Evolutionary conservation across 352 stramenopile species (phyloP), one percentile per base, ranked within the genome.

Genomic region (Thalassiosira delicatula): DNA sequence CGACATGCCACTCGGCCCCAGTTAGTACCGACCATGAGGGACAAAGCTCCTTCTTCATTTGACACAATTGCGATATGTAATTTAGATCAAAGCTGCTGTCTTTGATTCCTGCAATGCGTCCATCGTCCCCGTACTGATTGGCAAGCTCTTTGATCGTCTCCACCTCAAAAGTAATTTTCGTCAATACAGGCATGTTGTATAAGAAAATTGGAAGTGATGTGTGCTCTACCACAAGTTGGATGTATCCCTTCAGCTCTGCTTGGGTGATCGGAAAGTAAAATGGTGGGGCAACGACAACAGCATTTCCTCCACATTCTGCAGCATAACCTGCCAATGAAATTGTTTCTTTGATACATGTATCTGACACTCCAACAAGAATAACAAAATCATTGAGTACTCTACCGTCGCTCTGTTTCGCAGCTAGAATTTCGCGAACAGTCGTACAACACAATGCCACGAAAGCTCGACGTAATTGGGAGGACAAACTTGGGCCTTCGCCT

Each of bases 191-290:
- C 42, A 81, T 81, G 19, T 77, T 77, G 65, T 76, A 76, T 9
- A 81, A 51, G n/a, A 76, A 70, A 60, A 81, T 37, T 37, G 73
- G 73, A 25, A 77, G 19, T 49, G 9, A 17, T 49, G 40, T 49
- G 40, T 49, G 40, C 40, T 49, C 19, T 29, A 29, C 56, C 25
- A 60, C 51, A 60, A 27, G 51, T 21, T 60, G 23, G 12, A 67
- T 32, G 21, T 17, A 62, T 19, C 56, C 57, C 4, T 7, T 72
- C 2, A 84, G 56, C 70, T 84, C 68, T 17, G 40, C 30, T 65
- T 78, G 70, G 30, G 27, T 51, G 23, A 84, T 77, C 4, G 76
- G 67, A 69, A 84, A 84, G 44, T 79, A 84, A 60, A 53, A 79
- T 29, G 69, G 67, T 21, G 69, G 60, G 37, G 76, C 75, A 30